Evolutionary conservation across 2,329 filamentous ascomycete species (phyloP).

Genomic region (Colletotrichum sp.): DNA sequence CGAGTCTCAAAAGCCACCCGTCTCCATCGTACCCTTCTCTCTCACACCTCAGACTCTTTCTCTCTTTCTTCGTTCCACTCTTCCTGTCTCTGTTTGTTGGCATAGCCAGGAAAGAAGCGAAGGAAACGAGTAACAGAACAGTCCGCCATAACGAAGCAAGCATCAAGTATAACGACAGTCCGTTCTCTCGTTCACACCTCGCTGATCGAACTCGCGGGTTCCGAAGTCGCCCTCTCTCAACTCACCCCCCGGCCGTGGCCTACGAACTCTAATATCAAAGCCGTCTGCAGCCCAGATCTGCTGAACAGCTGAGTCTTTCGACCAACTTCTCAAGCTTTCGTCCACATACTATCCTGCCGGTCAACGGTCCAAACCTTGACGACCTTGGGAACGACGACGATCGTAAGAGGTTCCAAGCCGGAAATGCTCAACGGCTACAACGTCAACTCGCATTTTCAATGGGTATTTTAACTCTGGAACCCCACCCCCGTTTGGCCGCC

Average conservation of each 20-base stretch:
- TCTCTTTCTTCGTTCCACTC: neutral
- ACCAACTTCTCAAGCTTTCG: neutral
- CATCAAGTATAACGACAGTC: neutral
- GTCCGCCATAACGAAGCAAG: neutral
- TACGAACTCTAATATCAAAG: slow-evolving; percentile 1
- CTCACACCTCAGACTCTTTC: neutral
- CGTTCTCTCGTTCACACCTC: neutral
- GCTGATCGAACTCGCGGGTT: neutral
- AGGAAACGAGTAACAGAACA: neutral
- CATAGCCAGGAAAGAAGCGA: neutral
- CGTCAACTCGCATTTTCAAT: slow-evolving; percentile 46
- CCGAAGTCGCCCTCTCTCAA: neutral
- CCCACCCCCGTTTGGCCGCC: slow-evolving; percentile 53
- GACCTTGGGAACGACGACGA: neutral
- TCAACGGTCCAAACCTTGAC: neutral
- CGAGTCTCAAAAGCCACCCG: slow-evolving; percentile 19
- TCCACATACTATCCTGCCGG: neutral
- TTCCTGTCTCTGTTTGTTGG: neutral
- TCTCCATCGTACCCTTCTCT: slow-evolving; percentile 3
- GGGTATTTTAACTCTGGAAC: slow-evolving; percentile 58
- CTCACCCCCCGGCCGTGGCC: slow-evolving; percentile 8
- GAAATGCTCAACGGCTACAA: slow-evolving; percentile 2
- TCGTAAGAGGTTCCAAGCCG: neutral
- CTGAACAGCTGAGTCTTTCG: neutral
- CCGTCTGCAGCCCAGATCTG: neutral